A percentile compares a stretch with the other conserved stretches of the same genome.
phyloP scores from a whole-genome alignment of 768 basidiomycete species.

The Mrakia blollopis region DNA sequence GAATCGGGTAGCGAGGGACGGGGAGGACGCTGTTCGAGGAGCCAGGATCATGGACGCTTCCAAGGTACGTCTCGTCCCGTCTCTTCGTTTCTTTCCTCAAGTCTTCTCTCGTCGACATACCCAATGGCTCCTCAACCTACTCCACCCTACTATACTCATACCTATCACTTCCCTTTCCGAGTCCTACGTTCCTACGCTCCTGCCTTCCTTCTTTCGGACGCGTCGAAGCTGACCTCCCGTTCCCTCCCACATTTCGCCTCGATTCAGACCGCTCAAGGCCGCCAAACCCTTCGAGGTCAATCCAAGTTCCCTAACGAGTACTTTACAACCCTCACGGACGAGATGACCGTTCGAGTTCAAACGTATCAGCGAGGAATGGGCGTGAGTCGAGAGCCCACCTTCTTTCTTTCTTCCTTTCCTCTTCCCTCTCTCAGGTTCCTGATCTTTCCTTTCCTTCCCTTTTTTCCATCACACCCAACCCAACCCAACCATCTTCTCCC shows the following conservation, averaged over 20 bases:
- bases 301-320: constrained; percentile 30
- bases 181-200: no score
- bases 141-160: neutral
- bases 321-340: constrained; percentile 21
- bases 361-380: constrained; percentile 10
- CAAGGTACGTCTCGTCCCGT: neutral
- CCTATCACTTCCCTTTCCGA: neutral
- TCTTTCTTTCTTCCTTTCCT: no score
- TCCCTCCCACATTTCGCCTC: neutral
- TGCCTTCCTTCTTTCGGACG: neutral
- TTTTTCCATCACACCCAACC: no score
- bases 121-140: neutral
- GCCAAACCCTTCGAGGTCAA: constrained; percentile 28
- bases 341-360: constrained; percentile 12
- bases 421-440: no score
- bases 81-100: neutral
- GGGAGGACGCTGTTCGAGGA: constrained; percentile 30
- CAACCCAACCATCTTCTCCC: no score
- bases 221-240: neutral
- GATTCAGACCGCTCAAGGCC: constrained; percentile 23
- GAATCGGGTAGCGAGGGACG: constrained; percentile 2
- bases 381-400: constrained; percentile 9
- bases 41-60: constrained; percentile 31
- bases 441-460: no score
- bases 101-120: no score